A percentile compares a stretch with the other conserved stretches of the same genome.
These are phyloP conservation scores for Neurospora sp. DNA, from an alignment of 495 filamentous ascomycete genomes.

Conservation along the genomic window DNA sequence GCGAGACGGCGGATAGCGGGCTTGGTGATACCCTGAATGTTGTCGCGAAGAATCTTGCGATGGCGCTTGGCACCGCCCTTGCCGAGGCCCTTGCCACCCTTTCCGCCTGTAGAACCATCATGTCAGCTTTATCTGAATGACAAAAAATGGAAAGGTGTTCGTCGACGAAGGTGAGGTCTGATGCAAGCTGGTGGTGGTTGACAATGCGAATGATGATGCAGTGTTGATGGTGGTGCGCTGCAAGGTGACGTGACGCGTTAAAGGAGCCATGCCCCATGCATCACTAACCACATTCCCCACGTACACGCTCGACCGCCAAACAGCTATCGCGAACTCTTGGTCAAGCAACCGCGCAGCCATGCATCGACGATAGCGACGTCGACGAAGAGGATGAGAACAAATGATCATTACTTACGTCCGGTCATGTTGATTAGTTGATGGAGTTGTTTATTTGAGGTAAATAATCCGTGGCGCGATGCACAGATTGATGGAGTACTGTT, in stretches of 20 bases:
- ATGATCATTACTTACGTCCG: slow-evolving; percentile 70
- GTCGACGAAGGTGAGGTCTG: not conserved
- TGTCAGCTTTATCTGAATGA: slow-evolving; percentile 10
- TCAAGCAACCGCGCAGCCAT: slow-evolving; percentile 5
- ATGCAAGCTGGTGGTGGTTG: not conserved
- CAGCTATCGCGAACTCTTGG: slow-evolving; percentile 16
- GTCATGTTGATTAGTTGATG: slow-evolving; percentile 59
- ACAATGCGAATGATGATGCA: not conserved
- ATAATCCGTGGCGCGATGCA: slow-evolving; percentile 12
- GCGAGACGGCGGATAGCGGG: slow-evolving; percentile 99
- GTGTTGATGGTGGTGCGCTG: not conserved
- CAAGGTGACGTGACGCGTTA: slow-evolving; percentile 15
- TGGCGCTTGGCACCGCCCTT: slow-evolving; percentile 92
- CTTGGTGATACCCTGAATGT: slow-evolving; percentile 99
- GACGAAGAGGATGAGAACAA: slow-evolving; percentile 8
- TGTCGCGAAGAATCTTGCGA: slow-evolving; percentile 98
- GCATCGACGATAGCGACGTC: slow-evolving; percentile 8
- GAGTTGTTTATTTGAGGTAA: slow-evolving; percentile 23
- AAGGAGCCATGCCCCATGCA: slow-evolving; percentile 7
- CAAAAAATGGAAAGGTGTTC: not conserved
- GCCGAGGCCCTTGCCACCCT: slow-evolving; percentile 81
- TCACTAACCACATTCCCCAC: slow-evolving; percentile 9
- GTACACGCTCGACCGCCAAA: slow-evolving; percentile 14
- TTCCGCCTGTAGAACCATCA: slow-evolving; percentile 47
- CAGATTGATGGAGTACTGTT: slow-evolving; percentile 17